A percentile compares a stretch with the other conserved stretches of the same genome.
phyloP scores from a whole-genome alignment of 1,284 basidiomycete genomes.

The Cryptococcus depauperatus region DNA sequence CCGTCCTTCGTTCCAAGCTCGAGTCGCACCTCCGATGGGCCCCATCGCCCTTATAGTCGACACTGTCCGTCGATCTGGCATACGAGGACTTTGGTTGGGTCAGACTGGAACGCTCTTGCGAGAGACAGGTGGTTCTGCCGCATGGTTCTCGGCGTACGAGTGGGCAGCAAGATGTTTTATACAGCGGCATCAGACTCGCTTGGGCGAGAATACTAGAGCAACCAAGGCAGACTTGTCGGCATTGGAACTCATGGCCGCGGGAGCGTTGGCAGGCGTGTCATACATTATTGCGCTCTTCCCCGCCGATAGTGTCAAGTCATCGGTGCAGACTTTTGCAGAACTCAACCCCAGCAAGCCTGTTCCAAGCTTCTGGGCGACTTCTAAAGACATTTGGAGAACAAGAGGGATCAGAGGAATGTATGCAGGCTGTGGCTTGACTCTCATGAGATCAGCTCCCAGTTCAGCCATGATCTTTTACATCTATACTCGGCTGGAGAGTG shows the following conservation, averaged over 20 bases:
- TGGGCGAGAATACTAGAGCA: constrained; percentile 26
- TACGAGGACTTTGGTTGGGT: constrained; percentile 76
- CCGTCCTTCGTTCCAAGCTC: constrained; percentile 24
- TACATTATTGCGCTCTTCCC: constrained; percentile 81
- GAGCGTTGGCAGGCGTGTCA: constrained; percentile 75
- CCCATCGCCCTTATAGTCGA: constrained; percentile 61
- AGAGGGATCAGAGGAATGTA: constrained; percentile 82
- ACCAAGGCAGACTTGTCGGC: constrained; percentile 55
- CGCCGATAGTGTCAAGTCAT: constrained; percentile 88
- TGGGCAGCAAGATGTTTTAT: constrained; percentile 56
- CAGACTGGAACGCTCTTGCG: constrained; percentile 77
- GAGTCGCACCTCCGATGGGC: constrained; percentile 47
- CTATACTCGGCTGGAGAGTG: constrained; percentile 60
- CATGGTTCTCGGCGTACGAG: constrained; percentile 85
- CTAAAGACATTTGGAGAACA: constrained; percentile 62
- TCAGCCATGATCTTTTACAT: constrained; percentile 87
- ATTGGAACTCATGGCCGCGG: constrained; percentile 75
- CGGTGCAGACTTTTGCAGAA: constrained; percentile 91
- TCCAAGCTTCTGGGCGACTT: constrained; percentile 61
- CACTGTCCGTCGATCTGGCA: constrained; percentile 58
- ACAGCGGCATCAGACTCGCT: constrained; percentile 37
- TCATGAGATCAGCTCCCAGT: constrained; percentile 75
- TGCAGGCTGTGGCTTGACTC: constrained; percentile 90
- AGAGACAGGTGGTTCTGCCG: constrained; percentile 76
- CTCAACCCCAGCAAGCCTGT: constrained; percentile 53